These are phyloP conservation scores for Aspergillus steynii DNA, from an alignment of 495 filamentous ascomycete species.

Conservation along the genomic window DNA sequence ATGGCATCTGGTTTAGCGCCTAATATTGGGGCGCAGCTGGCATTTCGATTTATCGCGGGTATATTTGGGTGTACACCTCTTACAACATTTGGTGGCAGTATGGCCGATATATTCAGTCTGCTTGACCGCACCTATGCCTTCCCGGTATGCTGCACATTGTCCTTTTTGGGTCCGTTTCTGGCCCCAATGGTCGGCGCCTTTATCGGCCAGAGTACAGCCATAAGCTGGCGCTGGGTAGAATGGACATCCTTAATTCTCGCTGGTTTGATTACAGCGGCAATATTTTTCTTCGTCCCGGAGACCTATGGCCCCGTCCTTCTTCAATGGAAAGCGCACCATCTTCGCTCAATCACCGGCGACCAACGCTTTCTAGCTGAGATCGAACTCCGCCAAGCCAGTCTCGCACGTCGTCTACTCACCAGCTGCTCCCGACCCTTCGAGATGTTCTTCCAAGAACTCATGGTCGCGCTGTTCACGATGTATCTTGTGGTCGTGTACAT, in stretches of 20 bases:
- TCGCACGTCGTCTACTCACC: conserved; percentile 26
- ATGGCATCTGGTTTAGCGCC: conserved; percentile 48
- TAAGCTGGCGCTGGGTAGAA: conserved; percentile 45
- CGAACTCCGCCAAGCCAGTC: conserved; percentile 33
- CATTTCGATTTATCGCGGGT: conserved; percentile 47
- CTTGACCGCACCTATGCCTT: conserved; percentile 44
- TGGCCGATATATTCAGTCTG: conserved; percentile 45
- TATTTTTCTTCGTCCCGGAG: conserved; percentile 44
- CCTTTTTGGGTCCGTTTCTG: conserved; percentile 41
- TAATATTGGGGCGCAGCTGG: conserved; percentile 41
- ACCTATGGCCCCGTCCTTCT: conserved; percentile 48
- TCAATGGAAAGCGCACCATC: conserved; percentile 44
- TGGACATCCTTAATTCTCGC: conserved; percentile 47
- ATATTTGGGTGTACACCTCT: conserved; percentile 48
- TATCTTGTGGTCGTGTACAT: conserved; percentile 62
- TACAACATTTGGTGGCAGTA: conserved; percentile 44
- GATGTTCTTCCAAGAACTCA: conserved; percentile 37
- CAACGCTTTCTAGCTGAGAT: conserved; percentile 36
- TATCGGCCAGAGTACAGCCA: conserved; percentile 26
- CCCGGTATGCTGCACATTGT: conserved; percentile 37
- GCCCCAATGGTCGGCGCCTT: conserved; percentile 46
- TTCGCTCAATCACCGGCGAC: conserved; percentile 44
- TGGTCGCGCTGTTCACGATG: conserved; percentile 49
- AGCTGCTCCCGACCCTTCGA: conserved; percentile 42
- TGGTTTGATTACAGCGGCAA: conserved; percentile 32